phyloP scores from a whole-genome alignment of 2,329 filamentous ascomycete genomes.

The Curvularia spicifera region DNA sequence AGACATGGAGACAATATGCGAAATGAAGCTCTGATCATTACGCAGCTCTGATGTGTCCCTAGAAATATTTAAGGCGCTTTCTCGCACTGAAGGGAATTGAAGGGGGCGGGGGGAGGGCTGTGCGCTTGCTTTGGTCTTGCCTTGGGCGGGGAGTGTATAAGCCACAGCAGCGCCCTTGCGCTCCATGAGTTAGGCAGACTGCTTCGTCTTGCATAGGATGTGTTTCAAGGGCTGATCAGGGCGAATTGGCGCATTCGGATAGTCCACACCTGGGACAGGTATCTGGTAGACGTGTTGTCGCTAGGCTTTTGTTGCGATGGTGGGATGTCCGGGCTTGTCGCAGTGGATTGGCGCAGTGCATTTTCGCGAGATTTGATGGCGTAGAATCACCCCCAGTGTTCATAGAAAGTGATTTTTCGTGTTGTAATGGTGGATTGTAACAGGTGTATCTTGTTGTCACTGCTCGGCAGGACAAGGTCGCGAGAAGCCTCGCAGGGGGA shows the following conservation, averaged over 20 bases:
- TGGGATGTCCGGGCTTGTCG: slow-evolving; percentile 3
- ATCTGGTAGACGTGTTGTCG: slow-evolving; percentile 12
- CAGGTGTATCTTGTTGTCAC: slow-evolving; percentile 6
- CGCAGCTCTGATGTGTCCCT: not conserved
- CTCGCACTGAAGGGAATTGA: slow-evolving; percentile 4
- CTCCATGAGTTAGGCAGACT: not conserved
- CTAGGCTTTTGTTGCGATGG: slow-evolving; percentile 18
- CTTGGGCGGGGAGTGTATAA: not conserved
- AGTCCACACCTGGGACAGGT: slow-evolving; percentile 10
- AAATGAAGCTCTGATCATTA: slow-evolving; percentile 4
- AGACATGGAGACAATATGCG: not conserved
- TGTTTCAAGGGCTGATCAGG: not conserved
- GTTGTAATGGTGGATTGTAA: slow-evolving; percentile 8
- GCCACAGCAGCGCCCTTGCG: not conserved
- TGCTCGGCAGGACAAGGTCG: slow-evolving; percentile 6
- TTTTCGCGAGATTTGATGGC: slow-evolving; percentile 17
- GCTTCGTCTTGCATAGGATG: not conserved
- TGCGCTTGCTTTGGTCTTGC: not conserved
- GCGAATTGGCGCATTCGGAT: slow-evolving; percentile 20
- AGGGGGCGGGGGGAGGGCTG: not conserved
- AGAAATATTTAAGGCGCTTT: not conserved
- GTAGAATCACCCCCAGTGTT: slow-evolving; percentile 11
- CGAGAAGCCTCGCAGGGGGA: slow-evolving; percentile 7
- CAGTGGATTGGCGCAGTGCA: slow-evolving; percentile 5
- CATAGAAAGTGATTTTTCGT: slow-evolving; percentile 7